These are phyloP conservation scores for Mycena sp. DNA, from an alignment of 1,284 basidiomycete genomes.

Conservation along the genomic window DNA sequence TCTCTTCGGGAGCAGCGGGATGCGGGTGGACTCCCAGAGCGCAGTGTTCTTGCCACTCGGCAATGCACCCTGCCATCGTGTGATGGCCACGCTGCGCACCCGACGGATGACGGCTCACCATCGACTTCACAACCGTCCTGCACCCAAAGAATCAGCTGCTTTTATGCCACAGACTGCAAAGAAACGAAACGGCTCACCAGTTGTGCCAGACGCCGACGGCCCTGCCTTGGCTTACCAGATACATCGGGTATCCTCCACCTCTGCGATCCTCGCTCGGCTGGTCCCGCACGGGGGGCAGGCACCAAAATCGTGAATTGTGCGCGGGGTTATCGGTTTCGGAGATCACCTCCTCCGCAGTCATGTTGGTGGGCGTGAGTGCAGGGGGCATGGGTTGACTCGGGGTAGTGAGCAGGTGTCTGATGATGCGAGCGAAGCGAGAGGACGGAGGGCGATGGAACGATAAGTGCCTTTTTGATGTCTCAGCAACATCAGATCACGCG, in stretches of 20 bases:
- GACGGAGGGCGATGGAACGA: no score
- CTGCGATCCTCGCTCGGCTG: background rate
- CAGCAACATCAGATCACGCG: background rate
- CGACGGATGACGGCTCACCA: background rate
- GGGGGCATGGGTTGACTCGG: background rate
- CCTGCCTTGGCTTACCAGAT: conserved; percentile 1
- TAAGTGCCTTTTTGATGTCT: background rate
- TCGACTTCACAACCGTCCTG: conserved; percentile 11
- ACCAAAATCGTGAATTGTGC: conserved; percentile 6
- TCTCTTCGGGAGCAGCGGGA: background rate
- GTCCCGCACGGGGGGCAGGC: background rate
- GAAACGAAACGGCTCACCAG: background rate
- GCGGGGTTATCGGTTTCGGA: background rate
- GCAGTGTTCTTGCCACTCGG: conserved; percentile 21
- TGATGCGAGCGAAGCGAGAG: background rate
- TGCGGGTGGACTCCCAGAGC: conserved; percentile 9
- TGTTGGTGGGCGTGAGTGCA: background rate
- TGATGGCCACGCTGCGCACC: background rate
- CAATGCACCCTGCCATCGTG: background rate
- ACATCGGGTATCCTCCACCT: background rate
- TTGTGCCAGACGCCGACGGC: background rate
- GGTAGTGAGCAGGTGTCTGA: no score
- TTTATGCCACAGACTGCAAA: background rate
- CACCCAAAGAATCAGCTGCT: background rate
- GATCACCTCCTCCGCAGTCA: background rate